phyloP scores from a whole-genome alignment of 805 yeast genomes.

The Middelhovenomyces tepae region DNA sequence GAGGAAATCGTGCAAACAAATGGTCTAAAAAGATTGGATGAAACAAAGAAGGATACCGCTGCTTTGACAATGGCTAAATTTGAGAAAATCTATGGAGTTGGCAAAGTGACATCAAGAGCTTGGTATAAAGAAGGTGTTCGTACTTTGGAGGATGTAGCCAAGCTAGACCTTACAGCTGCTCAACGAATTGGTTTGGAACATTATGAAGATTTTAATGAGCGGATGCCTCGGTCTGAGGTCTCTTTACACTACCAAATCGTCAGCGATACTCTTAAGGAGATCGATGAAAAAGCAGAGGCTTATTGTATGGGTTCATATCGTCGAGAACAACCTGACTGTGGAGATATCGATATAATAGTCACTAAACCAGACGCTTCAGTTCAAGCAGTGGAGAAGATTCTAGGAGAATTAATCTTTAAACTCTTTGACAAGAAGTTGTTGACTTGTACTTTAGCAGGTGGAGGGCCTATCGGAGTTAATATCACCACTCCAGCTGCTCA shows the following conservation, averaged over 20 bases:
- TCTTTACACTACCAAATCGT: constrained; percentile 32
- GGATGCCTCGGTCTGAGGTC: constrained; percentile 41
- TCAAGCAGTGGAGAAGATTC: constrained; percentile 17
- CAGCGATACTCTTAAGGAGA: constrained; percentile 15
- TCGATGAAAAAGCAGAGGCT: constrained; percentile 32
- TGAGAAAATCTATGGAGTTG: constrained; percentile 42
- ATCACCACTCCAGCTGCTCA: too few species aligned
- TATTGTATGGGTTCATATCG: constrained; percentile 45
- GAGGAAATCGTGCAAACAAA: constrained; percentile 39
- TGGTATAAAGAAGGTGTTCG: constrained; percentile 34
- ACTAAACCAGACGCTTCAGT: constrained; percentile 28
- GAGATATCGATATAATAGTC: constrained; percentile 46
- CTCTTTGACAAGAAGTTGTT: constrained; percentile 13
- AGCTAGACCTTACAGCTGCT: constrained; percentile 23
- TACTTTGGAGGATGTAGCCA: constrained; percentile 32
- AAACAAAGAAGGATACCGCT: constrained; percentile 16
- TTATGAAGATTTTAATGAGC: constrained; percentile 37
- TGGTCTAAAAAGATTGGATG: constrained; percentile 17
- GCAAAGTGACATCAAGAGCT: constrained; percentile 32
- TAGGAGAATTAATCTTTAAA: constrained; percentile 19
- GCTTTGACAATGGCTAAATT: constrained; percentile 27
- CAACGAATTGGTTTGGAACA: constrained; percentile 37
- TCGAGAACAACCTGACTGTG: constrained; percentile 38
- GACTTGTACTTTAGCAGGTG: neutral
- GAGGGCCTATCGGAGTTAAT: too few species aligned